A percentile compares a stretch with the other conserved stretches of the same genome.
phyloP scores from a whole-genome alignment of 2,329 filamentous ascomycete genomes.

The Dactylellina sp. region DNA sequence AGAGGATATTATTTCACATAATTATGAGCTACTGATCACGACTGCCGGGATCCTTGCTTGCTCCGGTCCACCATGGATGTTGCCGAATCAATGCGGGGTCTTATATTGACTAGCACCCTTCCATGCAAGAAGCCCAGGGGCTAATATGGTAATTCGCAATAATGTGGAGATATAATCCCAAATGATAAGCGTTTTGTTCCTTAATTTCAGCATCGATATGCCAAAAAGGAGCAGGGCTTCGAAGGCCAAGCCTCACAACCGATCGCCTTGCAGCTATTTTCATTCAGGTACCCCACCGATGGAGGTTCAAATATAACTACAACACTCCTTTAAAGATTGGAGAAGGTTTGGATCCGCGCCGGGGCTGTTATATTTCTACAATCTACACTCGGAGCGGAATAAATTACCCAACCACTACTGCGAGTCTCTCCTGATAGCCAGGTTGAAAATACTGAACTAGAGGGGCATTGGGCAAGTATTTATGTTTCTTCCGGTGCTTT shows the following conservation, averaged over 20 bases:
- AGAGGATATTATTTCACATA: neutral
- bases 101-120: neutral
- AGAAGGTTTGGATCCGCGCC: neutral
- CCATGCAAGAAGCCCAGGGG: constrained; percentile 1
- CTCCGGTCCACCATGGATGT: constrained; percentile 13
- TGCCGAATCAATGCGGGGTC: constrained; percentile 10
- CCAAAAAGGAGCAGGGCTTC: neutral
- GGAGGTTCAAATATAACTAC: constrained; percentile 11
- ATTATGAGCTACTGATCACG: neutral
- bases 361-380: constrained; percentile 4
- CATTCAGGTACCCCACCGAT: constrained; percentile 4
- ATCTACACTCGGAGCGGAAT: neutral
- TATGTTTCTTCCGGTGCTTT: neutral
- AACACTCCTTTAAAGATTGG: neutral
- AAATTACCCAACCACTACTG: neutral
- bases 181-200: neutral
- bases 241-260: constrained; percentile 1
- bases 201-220: constrained; percentile 9
- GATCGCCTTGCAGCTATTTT: neutral
- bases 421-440: neutral
- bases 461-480: no score
- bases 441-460: neutral
- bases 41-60: constrained; percentile 1
- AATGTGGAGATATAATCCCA: neutral
- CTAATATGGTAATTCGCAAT: neutral